Evolutionary conservation across 1,139 yeast species (phyloP), one percentile per base, ranked within the genome.

Genomic region (Zygosaccharomyces sapae): DNA sequence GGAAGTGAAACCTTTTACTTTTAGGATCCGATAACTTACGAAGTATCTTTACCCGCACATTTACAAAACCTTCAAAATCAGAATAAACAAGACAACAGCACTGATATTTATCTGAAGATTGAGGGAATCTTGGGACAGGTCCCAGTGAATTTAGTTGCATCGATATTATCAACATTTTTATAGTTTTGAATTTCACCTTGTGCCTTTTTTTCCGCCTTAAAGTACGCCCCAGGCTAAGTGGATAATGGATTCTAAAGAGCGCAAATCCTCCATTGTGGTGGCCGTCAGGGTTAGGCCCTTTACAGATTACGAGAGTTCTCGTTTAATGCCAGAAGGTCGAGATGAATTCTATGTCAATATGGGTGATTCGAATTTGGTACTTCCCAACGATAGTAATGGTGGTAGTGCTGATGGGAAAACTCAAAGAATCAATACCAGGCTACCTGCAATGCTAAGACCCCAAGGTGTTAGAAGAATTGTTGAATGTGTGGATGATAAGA

Each of bases 281-380:
- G 83, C 90, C 1, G 92, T 86, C 3, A 68, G 97, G 41, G 92
- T 89, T 4, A 72, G 97, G 50, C 97, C 97, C 1, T 87, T 88
- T 67, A 86, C 94, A 1, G 60, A 66, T 1, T 56, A 65, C 1
- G 96, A 88, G 65, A 60, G 66, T 19, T 59, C 71, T 24, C 77
- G 74, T 51, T 67, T 82, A 40, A 65, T 76, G 0, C 57, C 62
- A 4, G 70, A 69, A 9, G 66, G 63, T 13, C 73, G 41, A 4
- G 47, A 41, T n/a, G 41, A 41, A n/a, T 43, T 38, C 10, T 52
- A 41, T 20, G 41, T 42, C 25, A 50, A 49, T 13, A 44, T 55
- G 34, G 57, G 58, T 2, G 62, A 59, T 43, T 49, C 62, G 20
- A 46, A 44, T 16, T 37, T 60, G 36, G 48, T 48, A 9, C 46